Percentiles rank a stretch among this genome's conserved stretches.
phyloP scores from a whole-genome alignment of 2,329 filamentous ascomycete genomes.

The Arthrobotrys musiformis region DNA sequence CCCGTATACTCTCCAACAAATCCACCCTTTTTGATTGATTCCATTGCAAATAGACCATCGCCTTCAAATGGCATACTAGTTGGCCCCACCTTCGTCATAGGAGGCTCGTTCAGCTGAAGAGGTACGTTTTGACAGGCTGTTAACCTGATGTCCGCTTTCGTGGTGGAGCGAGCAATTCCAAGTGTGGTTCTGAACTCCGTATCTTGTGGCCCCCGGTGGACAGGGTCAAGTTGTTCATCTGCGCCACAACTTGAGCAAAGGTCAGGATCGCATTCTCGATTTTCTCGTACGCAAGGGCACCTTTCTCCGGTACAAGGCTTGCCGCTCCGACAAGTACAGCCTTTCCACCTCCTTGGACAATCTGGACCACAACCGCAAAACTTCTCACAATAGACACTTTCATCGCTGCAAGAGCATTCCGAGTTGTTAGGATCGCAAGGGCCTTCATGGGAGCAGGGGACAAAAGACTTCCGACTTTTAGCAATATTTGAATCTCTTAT shows the following conservation, averaged over 20 bases:
- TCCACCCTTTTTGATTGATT: slow-evolving; percentile 74
- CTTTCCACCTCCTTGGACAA: slow-evolving; percentile 74
- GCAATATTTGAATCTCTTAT: slow-evolving; percentile 12
- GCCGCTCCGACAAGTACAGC: slow-evolving; percentile 73
- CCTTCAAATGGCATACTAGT: slow-evolving; percentile 76
- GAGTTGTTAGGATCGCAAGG: slow-evolving; percentile 69
- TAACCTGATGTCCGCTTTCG: slow-evolving; percentile 68
- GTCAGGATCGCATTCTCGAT: slow-evolving; percentile 82
- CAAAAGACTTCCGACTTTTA: slow-evolving; percentile 69
- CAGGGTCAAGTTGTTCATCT: slow-evolving; percentile 74
- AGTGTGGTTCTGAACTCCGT: too few relatives aligned
- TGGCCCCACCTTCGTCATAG: slow-evolving; percentile 74
- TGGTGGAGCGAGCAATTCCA: background rate
- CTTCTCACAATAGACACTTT: slow-evolving; percentile 76
- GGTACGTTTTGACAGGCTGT: slow-evolving; percentile 77
- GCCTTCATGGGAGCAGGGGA: slow-evolving; percentile 76
- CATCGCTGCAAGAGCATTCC: slow-evolving; percentile 72
- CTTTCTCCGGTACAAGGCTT: slow-evolving; percentile 70
- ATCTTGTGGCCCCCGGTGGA: slow-evolving; percentile 68
- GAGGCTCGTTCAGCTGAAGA: slow-evolving; percentile 75
- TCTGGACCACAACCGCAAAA: slow-evolving; percentile 74
- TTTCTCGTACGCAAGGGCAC: slow-evolving; percentile 77
- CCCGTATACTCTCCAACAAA: slow-evolving; percentile 85
- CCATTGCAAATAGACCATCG: slow-evolving; percentile 78
- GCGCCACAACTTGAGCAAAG: slow-evolving; percentile 79